Evolutionary conservation across 768 basidiomycete species (phyloP).

Genomic region (Boletus vinaceobasis): DNA sequence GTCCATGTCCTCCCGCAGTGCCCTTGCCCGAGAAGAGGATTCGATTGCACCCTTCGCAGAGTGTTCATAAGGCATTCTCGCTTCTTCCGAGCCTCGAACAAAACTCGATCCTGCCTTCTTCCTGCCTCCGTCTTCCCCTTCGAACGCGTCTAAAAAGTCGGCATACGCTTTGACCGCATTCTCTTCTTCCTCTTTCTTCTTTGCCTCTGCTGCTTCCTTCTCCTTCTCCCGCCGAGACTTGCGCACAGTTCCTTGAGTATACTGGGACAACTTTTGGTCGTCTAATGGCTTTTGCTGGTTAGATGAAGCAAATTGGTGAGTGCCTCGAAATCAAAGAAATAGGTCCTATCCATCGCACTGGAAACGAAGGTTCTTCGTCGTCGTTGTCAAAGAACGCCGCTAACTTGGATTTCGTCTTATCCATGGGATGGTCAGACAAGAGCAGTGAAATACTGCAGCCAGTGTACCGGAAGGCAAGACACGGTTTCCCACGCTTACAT

Average conservation of each 20-base stretch:
- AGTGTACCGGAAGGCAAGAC: background rate
- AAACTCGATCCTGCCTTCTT: constrained; percentile 56
- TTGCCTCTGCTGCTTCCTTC: constrained; percentile 87
- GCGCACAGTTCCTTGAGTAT: constrained; percentile 77
- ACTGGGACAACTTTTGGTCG: constrained; percentile 81
- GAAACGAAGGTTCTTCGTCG: constrained; percentile 81
- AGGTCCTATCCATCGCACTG: constrained; percentile 86
- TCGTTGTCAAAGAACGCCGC: constrained; percentile 84
- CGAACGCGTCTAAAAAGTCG: constrained; percentile 83
- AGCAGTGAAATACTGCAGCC: background rate
- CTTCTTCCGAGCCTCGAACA: constrained; percentile 52
- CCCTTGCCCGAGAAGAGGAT: constrained; percentile 30
- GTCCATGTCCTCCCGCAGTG: constrained; percentile 32
- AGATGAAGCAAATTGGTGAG: constrained; percentile 58
- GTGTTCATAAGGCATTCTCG: constrained; percentile 41
- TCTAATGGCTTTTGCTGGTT: constrained; percentile 82
- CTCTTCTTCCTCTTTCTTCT: constrained; percentile 80
- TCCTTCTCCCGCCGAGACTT: constrained; percentile 94
- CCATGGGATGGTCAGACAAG: constrained; percentile 20
- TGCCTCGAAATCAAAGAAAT: constrained; percentile 45
- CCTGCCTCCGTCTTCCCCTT: constrained; percentile 58
- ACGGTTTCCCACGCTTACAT: constrained; percentile 26
- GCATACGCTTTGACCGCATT: constrained; percentile 75
- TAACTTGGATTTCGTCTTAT: constrained; percentile 45
- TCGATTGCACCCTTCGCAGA: constrained; percentile 31